phyloP scores from a whole-genome alignment of 129 eudicot species.

The Erigeron canadensis region DNA sequence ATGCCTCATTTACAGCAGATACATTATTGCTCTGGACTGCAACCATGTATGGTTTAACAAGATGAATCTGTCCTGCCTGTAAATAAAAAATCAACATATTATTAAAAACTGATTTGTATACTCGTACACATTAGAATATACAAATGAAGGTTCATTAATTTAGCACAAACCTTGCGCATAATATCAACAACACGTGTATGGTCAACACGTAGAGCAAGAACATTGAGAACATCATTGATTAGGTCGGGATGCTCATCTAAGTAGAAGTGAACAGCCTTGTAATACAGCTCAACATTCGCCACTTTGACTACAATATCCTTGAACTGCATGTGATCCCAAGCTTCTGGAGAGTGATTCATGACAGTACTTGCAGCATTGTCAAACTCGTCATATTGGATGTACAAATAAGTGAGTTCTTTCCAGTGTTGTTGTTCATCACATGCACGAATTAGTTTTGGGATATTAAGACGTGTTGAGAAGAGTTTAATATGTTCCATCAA shows the following conservation, averaged over 20 bases:
- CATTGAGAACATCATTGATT: slow-evolving; percentile 88
- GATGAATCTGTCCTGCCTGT: slow-evolving; percentile 90
- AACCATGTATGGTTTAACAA: slow-evolving; percentile 96
- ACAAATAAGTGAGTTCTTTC: slow-evolving; percentile 83
- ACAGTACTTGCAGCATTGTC: slow-evolving; percentile 97
- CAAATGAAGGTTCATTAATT: neutral
- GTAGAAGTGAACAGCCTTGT: slow-evolving; percentile 96
- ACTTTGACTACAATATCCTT: slow-evolving; percentile 90
- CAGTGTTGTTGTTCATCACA: slow-evolving; percentile 99
- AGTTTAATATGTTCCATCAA: slow-evolving; percentile 97
- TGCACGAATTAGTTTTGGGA: slow-evolving; percentile 94
- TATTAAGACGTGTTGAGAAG: slow-evolving; percentile 90
- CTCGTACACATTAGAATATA: neutral
- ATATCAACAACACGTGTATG: slow-evolving; percentile 98
- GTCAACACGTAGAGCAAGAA: slow-evolving; percentile 94
- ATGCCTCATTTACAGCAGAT: slow-evolving; percentile 92
- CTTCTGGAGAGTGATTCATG: slow-evolving; percentile 99
- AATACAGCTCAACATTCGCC: slow-evolving; percentile 90
- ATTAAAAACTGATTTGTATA: neutral
- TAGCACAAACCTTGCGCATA: slow-evolving; percentile 78
- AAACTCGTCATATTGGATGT: slow-evolving; percentile 91
- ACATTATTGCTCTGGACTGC: slow-evolving; percentile 98
- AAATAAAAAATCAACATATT: slow-evolving; percentile 15
- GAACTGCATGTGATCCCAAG: slow-evolving; percentile 99
- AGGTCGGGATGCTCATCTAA: slow-evolving; percentile 97